These are phyloP conservation scores for Vaucheria bursata DNA, from an alignment of 352 stramenopile genomes.

Conservation along the genomic window DNA sequence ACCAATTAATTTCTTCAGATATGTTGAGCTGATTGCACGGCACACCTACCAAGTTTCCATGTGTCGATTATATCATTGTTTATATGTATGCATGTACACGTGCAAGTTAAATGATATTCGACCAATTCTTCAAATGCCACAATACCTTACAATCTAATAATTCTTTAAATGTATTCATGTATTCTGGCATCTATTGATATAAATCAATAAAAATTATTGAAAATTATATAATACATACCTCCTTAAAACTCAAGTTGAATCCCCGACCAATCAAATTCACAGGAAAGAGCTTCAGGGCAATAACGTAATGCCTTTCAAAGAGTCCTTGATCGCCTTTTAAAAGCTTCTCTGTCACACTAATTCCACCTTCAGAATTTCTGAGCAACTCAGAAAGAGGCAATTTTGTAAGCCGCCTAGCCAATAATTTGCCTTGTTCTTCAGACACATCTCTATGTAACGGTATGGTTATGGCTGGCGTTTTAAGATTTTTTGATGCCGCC, in stretches of 20 bases:
- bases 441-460: slow-evolving; percentile 66
- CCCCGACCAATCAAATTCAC: slow-evolving; percentile 84
- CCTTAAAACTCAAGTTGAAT: slow-evolving; percentile 85
- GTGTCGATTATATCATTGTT: too few relatives aligned
- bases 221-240: slow-evolving; percentile 62
- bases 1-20: slow-evolving; percentile 81
- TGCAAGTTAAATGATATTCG: background rate
- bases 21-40: slow-evolving; percentile 62
- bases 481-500: slow-evolving; percentile 93
- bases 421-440: slow-evolving; percentile 52
- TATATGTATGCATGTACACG: too few relatives aligned
- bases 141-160: background rate
- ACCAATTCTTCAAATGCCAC: background rate
- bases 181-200: background rate
- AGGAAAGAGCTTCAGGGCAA: slow-evolving; percentile 84
- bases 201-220: background rate
- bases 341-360: slow-evolving; percentile 81
- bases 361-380: slow-evolving; percentile 65
- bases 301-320: slow-evolving; percentile 93
- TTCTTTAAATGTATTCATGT: background rate
- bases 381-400: slow-evolving; percentile 85
- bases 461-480: slow-evolving; percentile 97
- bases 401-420: slow-evolving; percentile 76
- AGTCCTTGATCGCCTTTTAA: slow-evolving; percentile 52
- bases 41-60: slow-evolving; percentile 29